Evolutionary conservation across 2,329 filamentous ascomycete species (phyloP).

Genomic region (Ophiognomonia clavigignenti-juglandacearum): DNA sequence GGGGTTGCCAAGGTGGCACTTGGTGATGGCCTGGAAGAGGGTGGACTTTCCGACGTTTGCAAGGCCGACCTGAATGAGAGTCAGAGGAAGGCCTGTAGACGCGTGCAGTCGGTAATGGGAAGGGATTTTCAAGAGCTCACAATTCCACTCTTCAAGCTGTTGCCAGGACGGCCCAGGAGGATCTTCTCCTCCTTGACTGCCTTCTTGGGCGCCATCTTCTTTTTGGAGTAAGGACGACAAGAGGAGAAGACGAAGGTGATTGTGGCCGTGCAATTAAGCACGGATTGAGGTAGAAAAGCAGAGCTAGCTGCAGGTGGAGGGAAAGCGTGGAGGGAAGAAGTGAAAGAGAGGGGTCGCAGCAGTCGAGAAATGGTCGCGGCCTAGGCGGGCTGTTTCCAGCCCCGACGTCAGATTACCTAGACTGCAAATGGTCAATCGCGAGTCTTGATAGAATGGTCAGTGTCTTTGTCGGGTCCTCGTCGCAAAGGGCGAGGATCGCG

Average conservation of each 20-base stretch:
- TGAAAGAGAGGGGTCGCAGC: slow-evolving; percentile 36
- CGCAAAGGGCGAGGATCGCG: neutral
- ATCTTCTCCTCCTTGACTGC: slow-evolving; percentile 88
- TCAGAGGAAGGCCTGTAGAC: slow-evolving; percentile 29
- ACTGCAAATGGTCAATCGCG: neutral
- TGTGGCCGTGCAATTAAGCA: slow-evolving; percentile 46
- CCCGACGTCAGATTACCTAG: slow-evolving; percentile 21
- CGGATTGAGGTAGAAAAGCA: slow-evolving; percentile 52
- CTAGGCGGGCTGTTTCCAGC: slow-evolving; percentile 37
- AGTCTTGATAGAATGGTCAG: neutral
- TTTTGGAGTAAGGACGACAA: slow-evolving; percentile 55
- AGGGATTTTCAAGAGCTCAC: slow-evolving; percentile 45
- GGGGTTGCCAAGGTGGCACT: slow-evolving; percentile 94
- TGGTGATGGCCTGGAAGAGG: slow-evolving; percentile 98
- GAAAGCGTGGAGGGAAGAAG: slow-evolving; percentile 48
- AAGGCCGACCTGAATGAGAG: slow-evolving; percentile 74
- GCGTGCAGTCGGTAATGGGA: slow-evolving; percentile 10
- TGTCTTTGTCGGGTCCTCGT: neutral
- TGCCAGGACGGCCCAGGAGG: slow-evolving; percentile 90
- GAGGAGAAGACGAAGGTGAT: slow-evolving; percentile 34
- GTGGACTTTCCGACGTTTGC: slow-evolving; percentile 99
- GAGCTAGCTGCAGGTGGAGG: slow-evolving; percentile 60
- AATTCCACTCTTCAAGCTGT: slow-evolving; percentile 99
- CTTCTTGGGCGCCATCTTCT: slow-evolving; percentile 95
- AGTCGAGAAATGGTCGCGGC: slow-evolving; percentile 39